Evolutionary conservation across 2,329 filamentous ascomycete species (phyloP), one percentile per base, ranked within the genome.

Genomic region (Ophiostoma pallidulum): DNA sequence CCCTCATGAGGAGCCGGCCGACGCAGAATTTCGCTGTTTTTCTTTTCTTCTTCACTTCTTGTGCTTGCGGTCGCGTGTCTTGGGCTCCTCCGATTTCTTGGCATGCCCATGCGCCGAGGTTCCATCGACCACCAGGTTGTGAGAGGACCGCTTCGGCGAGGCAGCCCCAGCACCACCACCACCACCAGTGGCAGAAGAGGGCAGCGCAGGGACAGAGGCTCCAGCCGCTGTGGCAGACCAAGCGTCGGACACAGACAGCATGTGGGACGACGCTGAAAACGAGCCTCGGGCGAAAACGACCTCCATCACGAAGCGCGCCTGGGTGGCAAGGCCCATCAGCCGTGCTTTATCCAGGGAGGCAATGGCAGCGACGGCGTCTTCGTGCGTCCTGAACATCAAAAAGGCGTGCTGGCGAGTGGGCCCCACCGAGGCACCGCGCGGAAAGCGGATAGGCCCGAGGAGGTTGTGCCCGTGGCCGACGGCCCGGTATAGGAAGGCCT

Each of bases 71-170:
- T 31, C 36, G 22, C 41, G 20, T 14, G 22, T 9, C 31, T 52
- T 41, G 7, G 28, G 22, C 20, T 41, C 26, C 32, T 32, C 18
- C 9, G 16, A 22, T 7, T 29, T 18, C 26, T 26, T 41, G 26
- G 32, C 28, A 26, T 41, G 41, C 4, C 49, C 36, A 22, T 45
- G 41, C 8, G n/a, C 10, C 4, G 38, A 40, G 19, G 41, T 47
- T 35, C 53, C 51, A 12, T 53, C 51, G 9, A 51, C 53, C 8
- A 53, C 48, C 10, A 53, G 41, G n/a, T 46, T 50, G 38, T 46
- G 43, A 16, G 38, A 41, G 19, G n/a, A n/a, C n/a, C n/a, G n/a
- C n/a, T n/a, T n/a, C n/a, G n/a, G n/a, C n/a, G n/a, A n/a, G n/a
- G n/a, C n/a, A n/a, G n/a, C n/a, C n/a, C n/a, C n/a, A n/a, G n/a